These are phyloP conservation scores for Picea sitchensis DNA, from an alignment of 75 land plant species.

Conservation along the genomic window DNA sequence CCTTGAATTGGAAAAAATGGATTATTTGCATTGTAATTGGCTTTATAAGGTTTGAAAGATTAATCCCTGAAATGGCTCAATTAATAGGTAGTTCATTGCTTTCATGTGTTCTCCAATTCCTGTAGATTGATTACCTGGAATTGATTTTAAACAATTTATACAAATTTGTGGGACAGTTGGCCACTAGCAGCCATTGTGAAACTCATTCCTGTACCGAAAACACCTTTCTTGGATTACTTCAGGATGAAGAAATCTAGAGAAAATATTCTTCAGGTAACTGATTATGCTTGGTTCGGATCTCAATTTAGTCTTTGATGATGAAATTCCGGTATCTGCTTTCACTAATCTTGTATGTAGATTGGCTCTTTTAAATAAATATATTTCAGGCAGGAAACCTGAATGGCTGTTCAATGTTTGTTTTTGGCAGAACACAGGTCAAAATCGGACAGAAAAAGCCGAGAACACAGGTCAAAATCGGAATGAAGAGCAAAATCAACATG, in stretches of 20 bases:
- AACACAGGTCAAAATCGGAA: no score
- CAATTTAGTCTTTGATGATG: background rate
- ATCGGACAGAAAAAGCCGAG: no score
- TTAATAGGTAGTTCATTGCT: slow-evolving; percentile 12
- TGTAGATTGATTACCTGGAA: no score
- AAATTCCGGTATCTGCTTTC: no score
- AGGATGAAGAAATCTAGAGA: background rate
- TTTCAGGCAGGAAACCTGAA: no score
- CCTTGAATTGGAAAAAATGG: slow-evolving; percentile 61
- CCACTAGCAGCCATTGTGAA: slow-evolving; percentile 78
- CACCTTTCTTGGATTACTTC: slow-evolving; percentile 29
- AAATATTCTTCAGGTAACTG: background rate
- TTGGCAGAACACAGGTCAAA: no score
- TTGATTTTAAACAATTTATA: no score
- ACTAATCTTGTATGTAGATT: no score
- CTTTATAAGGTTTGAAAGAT: slow-evolving; percentile 46
- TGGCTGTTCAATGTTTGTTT: no score
- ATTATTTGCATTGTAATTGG: slow-evolving; percentile 58
- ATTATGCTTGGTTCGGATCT: background rate
- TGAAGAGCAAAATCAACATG: no score
- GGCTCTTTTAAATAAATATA: no score
- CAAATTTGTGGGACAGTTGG: slow-evolving; percentile 46
- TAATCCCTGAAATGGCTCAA: background rate
- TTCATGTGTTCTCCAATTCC: background rate
- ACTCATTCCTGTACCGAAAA: slow-evolving; percentile 69